Percentiles rank a stretch among this genome's conserved stretches.
Evolutionary conservation across 305 asterid species (phyloP).

Genomic region (Fraxinus ornus): DNA sequence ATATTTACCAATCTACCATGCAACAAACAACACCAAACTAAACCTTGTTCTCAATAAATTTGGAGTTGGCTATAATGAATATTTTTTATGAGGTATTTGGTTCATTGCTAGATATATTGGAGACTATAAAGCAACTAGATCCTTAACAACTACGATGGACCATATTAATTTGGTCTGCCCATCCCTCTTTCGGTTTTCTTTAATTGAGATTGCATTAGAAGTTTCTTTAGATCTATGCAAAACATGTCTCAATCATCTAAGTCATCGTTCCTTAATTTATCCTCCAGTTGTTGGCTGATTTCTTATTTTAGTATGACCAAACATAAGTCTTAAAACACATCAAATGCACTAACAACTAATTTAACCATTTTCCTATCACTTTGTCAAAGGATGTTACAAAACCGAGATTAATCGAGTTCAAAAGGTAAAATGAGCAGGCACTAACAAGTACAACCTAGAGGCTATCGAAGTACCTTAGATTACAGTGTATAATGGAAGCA

Average conservation of each 20-base stretch:
- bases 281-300: background rate
- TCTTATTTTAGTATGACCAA: background rate
- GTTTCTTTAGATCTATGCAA: background rate
- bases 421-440: background rate
- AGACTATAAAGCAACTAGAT: background rate
- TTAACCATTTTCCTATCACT: background rate
- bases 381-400: background rate
- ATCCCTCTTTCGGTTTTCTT: background rate
- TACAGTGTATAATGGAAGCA: background rate
- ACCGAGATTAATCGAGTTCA: background rate
- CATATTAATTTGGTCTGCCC: background rate
- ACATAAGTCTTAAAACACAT: background rate
- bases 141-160: background rate
- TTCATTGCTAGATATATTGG: background rate
- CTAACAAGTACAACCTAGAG: background rate
- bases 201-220: background rate
- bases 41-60: background rate
- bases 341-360: background rate
- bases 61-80: background rate
- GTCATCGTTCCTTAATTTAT: background rate
- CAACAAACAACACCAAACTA: background rate
- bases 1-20: slow-evolving; percentile 7
- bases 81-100: background rate
- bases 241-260: background rate
- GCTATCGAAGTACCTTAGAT: background rate